Evolutionary conservation across 2,329 filamentous ascomycete genomes (phyloP), one percentile per base, ranked within the genome.

Genomic region (Pyrenochaeta sp.): DNA sequence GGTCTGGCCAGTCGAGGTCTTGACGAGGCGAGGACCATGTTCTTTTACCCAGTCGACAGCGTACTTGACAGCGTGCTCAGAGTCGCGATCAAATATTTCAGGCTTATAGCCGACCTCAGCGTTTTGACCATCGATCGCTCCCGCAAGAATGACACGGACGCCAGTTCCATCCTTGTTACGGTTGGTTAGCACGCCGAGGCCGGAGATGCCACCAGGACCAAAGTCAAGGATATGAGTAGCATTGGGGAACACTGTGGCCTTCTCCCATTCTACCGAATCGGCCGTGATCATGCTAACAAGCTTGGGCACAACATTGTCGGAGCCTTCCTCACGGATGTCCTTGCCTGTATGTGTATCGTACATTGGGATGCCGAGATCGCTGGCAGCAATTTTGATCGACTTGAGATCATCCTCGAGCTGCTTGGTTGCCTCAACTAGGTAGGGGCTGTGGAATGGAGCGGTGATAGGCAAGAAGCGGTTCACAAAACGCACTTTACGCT

Each of bases 91-190:
- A 71, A 99, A 99, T 50, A 99, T 85, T 80, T 99, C 95, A 2
- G 94, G 91, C 85, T 99, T 99, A 84, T 97, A 99, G 54, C 95
- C 95, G 61, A 99, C 90, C 78, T 98, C 95, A 32, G 86, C 84
- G 58, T 96, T 90, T 22, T 93, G 93, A 50, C 94, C 94, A 71
- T 94, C 91, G 71, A 99, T 90, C n/a, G 92, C 87, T 63, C 96
- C 95, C 43, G 93, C 95, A 57, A 99, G 86, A 66, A 99, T 97
- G 65, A 99, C 93, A 60, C 94, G 92, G 36, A 99, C 95, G 72
- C 95, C 95, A 56, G 93, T 98, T 63, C 95, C 95, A 78, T 99
- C 96, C 84, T 99, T 99, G 86, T 98, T 99, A 71, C 95, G 92
- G 84, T 96, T 98, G 56, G 95, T 99, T 64, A 99, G 84, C 45